Percentiles rank a stretch among this genome's conserved stretches.
phyloP scores from a whole-genome alignment of 169 alveolate genomes.

The Theileria orientalis region DNA sequence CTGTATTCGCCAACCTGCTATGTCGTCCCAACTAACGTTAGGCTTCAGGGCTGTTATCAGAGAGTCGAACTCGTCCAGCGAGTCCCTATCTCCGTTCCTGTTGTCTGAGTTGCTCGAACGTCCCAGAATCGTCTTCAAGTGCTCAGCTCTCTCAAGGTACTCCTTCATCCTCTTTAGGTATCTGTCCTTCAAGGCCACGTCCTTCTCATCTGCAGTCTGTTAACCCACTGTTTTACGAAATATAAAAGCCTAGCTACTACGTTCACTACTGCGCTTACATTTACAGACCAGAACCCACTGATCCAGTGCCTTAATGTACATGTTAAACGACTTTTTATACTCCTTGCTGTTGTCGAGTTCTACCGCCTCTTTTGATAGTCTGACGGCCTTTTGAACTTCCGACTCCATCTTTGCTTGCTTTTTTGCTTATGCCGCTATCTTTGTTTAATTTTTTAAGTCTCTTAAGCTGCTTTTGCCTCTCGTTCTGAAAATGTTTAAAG shows the following conservation, averaged over 20 bases:
- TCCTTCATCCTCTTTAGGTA: conserved; percentile 70
- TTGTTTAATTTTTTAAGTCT: not conserved
- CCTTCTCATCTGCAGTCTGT: conserved; percentile 66
- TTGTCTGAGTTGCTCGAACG: too few species aligned
- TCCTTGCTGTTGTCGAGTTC: conserved; percentile 34
- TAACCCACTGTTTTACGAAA: not conserved
- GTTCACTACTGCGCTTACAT: conserved; percentile 27
- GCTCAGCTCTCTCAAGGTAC: conserved; percentile 73
- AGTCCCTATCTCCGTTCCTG: too few species aligned
- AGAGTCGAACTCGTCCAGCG: conserved; percentile 13
- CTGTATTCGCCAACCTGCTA: too few species aligned
- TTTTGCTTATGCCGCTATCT: not conserved
- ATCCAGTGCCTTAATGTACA: conserved; percentile 53
- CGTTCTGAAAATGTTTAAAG: not conserved
- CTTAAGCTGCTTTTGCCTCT: not conserved
- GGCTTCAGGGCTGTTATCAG: conserved; percentile 62
- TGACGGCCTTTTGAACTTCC: conserved; percentile 49
- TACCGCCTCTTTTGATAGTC: conserved; percentile 52
- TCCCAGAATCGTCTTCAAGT: conserved; percentile 65
- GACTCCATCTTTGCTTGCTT: conserved; percentile 29
- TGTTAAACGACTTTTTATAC: conserved; percentile 40
- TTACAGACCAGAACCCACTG: conserved; percentile 60
- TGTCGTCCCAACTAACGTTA: conserved; percentile 93
- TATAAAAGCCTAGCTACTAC: too few species aligned
- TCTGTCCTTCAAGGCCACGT: conserved; percentile 66